phyloP scores from a whole-genome alignment of 768 basidiomycete species.

The Rubroboletus satanas region DNA sequence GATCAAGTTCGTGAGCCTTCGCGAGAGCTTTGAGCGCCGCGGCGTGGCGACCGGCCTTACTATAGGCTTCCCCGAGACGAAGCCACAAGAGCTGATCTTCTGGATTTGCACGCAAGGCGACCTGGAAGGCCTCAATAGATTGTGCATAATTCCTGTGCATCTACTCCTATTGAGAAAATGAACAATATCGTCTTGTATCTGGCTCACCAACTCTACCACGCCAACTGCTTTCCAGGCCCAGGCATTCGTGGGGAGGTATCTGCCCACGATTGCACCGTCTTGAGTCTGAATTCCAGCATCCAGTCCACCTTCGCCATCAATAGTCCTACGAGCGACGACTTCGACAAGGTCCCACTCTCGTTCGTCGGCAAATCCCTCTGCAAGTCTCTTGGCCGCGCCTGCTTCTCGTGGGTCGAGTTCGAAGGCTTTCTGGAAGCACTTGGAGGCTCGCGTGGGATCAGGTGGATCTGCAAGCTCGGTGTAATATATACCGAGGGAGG shows the following conservation, averaged over 20 bases:
- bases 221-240: constrained; percentile 99
- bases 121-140: constrained; percentile 81
- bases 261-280: constrained; percentile 37
- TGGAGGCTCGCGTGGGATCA: constrained; percentile 81
- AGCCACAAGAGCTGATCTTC: constrained; percentile 85
- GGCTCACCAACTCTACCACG: constrained; percentile 80
- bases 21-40: constrained; percentile 86
- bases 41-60: constrained; percentile 78
- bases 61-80: constrained; percentile 88
- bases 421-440: constrained; percentile 98
- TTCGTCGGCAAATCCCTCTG: constrained; percentile 87
- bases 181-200: background rate
- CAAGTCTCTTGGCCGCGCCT: constrained; percentile 78
- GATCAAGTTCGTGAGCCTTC: constrained; percentile 67
- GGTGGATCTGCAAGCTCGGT: constrained; percentile 62
- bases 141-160: constrained; percentile 61
- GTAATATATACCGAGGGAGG: constrained; percentile 91
- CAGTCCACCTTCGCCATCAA: constrained; percentile 87
- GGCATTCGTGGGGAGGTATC: constrained; percentile 71
- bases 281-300: constrained; percentile 50
- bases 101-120: constrained; percentile 75
- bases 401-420: constrained; percentile 90
- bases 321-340: constrained; percentile 86
- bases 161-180: constrained; percentile 35
- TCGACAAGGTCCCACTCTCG: constrained; percentile 95